These are phyloP conservation scores for Lophium mytilinum DNA, from an alignment of 495 filamentous ascomycete genomes.

Conservation along the genomic window DNA sequence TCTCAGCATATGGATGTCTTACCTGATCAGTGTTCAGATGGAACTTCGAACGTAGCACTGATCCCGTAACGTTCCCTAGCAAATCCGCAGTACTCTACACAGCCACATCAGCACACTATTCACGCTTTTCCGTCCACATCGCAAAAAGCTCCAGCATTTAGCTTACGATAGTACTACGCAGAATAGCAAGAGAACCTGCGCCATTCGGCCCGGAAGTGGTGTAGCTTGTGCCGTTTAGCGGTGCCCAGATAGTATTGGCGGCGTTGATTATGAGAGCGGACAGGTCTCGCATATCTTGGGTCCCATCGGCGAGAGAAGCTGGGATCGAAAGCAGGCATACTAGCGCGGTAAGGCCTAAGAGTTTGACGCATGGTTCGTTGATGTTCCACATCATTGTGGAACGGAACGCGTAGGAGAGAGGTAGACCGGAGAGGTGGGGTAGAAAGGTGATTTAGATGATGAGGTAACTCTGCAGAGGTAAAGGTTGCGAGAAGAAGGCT, in stretches of 20 bases:
- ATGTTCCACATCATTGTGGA: no score
- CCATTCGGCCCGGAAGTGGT: constrained; percentile 5
- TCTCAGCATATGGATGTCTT: background rate
- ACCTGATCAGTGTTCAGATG: constrained; percentile 8
- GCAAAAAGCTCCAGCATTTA: background rate
- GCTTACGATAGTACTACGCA: background rate
- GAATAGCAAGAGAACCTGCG: background rate
- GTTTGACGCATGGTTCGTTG: no score
- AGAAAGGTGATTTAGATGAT: no score
- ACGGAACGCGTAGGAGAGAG: no score
- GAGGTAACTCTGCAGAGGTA: no score
- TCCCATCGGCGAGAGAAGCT: constrained; percentile 2
- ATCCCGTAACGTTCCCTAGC: constrained; percentile 9
- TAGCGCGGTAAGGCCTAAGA: no score
- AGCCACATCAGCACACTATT: background rate
- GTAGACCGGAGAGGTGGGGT: no score
- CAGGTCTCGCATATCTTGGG: constrained; percentile 11
- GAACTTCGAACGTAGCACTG: constrained; percentile 8
- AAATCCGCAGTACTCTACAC: constrained; percentile 13
- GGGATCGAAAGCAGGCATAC: no score
- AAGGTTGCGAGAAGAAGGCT: no score
- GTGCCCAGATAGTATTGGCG: constrained; percentile 10
- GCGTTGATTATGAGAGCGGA: constrained; percentile 10
- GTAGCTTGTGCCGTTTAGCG: constrained; percentile 9
- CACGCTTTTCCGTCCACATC: no score